Evolutionary conservation across 176 grass and related monocot species (phyloP).

Genomic region (Sorghum bicolor): Sorghum_bicolor_NCBIv3 NC_012870.2:8845501-8846000

Average conservation of each 20-base stretch:
- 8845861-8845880: neutral
- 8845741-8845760: neutral
- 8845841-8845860: neutral
- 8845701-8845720: constrained; percentile 16
- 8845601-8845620: neutral
- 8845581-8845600: neutral
- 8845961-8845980: neutral
- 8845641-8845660: neutral
- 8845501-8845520: too few species aligned
- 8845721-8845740: constrained; percentile 19
- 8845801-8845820: constrained; percentile 5
- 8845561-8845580: too few species aligned
- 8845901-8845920: neutral
- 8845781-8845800: neutral
- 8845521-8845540: too few species aligned
- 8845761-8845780: neutral
- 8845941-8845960: neutral
- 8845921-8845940: constrained; percentile 5
- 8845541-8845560: neutral
- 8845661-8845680: neutral
- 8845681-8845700: neutral
- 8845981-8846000: neutral
- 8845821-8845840: neutral
- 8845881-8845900: neutral
- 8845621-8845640: neutral